Evolutionary conservation across 208 protist species (phyloP).

Genomic region (Trypanosomatidae sp.): DNA sequence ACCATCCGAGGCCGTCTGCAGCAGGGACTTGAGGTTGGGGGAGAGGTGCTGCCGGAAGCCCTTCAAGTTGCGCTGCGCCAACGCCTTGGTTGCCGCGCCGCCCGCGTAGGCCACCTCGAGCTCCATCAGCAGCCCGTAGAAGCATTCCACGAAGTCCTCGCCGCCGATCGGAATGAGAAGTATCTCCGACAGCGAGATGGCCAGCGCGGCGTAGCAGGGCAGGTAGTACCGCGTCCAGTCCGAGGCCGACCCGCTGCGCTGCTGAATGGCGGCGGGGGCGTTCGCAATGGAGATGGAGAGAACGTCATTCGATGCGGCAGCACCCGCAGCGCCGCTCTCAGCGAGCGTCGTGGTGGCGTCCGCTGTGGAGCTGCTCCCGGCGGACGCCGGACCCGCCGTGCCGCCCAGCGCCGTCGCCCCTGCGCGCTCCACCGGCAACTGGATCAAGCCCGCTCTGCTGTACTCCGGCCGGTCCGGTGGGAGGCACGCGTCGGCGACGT

Average conservation of each 20-base stretch:
- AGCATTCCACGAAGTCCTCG: constrained; percentile 57
- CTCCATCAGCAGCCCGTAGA: constrained; percentile 70
- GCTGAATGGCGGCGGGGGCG: constrained; percentile 26
- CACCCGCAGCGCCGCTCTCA: too few species aligned
- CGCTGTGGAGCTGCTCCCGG: not conserved
- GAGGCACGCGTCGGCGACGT: constrained; percentile 23
- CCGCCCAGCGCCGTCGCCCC: not conserved
- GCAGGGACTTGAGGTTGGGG: constrained; percentile 5
- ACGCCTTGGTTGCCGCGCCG: constrained; percentile 39
- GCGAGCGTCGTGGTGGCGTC: not conserved
- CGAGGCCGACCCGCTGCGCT: constrained; percentile 23
- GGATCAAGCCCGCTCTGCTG: constrained; percentile 15
- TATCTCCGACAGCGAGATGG: constrained; percentile 65
- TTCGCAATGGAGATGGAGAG: constrained; percentile 23
- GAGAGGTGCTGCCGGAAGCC: constrained; percentile 53
- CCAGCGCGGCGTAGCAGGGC: constrained; percentile 50
- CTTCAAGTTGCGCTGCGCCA: constrained; percentile 54
- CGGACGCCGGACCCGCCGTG: not conserved
- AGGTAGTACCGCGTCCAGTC: constrained; percentile 39
- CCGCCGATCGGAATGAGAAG: constrained; percentile 44
- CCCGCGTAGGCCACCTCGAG: constrained; percentile 53
- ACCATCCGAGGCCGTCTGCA: too few species aligned
- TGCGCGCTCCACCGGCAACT: constrained; percentile 15
- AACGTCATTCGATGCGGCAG: not conserved
- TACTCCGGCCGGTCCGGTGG: constrained; percentile 3